A percentile compares a stretch with the other conserved stretches of the same genome.
Conservation (phyloP, 257 asterid genomes). For the Thymus mandschuricus region DNA sequence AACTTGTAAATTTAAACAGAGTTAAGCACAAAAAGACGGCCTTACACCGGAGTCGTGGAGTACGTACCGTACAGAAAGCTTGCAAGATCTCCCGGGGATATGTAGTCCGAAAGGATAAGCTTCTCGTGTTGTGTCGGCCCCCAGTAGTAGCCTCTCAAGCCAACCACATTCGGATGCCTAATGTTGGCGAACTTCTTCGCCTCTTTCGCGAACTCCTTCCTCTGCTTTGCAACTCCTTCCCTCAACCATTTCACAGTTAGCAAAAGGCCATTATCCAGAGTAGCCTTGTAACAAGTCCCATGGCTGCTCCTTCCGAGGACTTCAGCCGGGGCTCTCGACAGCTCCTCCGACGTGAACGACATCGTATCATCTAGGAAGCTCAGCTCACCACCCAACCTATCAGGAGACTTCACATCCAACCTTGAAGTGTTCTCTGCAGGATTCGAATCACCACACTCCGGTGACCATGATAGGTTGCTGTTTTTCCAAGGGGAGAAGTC, state of each 20-base stretch:
- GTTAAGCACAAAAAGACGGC: slow-evolving; percentile 6
- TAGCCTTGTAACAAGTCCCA: slow-evolving; percentile 88
- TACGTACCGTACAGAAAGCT: slow-evolving; percentile 80
- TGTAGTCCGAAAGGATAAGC: slow-evolving; percentile 93
- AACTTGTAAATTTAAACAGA: not conserved
- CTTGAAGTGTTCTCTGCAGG: slow-evolving; percentile 68
- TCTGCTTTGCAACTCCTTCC: slow-evolving; percentile 96
- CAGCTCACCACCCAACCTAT: slow-evolving; percentile 82
- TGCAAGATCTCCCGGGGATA: slow-evolving; percentile 91
- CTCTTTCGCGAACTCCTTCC: slow-evolving; percentile 93
- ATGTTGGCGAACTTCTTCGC: slow-evolving; percentile 93
- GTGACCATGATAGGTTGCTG: slow-evolving; percentile 93
- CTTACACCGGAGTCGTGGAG: not conserved
- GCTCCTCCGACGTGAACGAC: slow-evolving; percentile 81
- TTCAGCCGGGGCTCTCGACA: slow-evolving; percentile 96
- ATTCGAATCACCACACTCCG: slow-evolving; percentile 84
- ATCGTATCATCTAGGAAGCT: slow-evolving; percentile 88
- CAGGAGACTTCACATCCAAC: slow-evolving; percentile 86
- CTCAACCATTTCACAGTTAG: slow-evolving; percentile 97
- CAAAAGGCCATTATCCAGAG: slow-evolving; percentile 77
- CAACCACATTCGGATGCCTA: slow-evolving; percentile 93
- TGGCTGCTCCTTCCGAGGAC: slow-evolving; percentile 98
- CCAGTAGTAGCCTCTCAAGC: slow-evolving; percentile 98
- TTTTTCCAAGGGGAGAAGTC: slow-evolving; percentile 88
- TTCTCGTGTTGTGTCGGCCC: slow-evolving; percentile 98